Conservation (phyloP, 2,329 filamentous ascomycete genomes). For the Tolypocladium tundrense region DNA sequence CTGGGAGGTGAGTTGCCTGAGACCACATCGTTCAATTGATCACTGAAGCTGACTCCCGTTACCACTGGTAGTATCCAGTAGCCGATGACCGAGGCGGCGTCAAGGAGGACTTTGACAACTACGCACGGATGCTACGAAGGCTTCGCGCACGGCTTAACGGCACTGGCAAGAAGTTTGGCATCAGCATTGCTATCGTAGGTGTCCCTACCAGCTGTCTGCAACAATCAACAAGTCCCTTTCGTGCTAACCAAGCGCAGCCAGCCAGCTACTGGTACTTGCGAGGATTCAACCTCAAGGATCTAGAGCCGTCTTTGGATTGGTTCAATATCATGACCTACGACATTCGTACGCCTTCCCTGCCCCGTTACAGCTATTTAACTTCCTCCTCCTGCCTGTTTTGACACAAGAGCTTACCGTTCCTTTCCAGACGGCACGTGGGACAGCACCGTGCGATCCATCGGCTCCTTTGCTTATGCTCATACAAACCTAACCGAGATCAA, state of each 20-base stretch:
- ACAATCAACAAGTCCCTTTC: not conserved
- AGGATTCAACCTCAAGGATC: not conserved
- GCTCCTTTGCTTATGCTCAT: slow-evolving; percentile 22
- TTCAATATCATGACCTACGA: not conserved
- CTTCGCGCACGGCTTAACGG: not conserved
- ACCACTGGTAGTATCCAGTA: not conserved
- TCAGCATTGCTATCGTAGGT: not conserved
- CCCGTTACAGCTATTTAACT: no score
- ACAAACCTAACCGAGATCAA: slow-evolving; percentile 39
- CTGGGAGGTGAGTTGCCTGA: not conserved
- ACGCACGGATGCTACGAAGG: not conserved
- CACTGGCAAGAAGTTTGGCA: not conserved
- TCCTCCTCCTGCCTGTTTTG: no score
- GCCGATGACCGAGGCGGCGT: not conserved
- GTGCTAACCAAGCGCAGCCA: not conserved
- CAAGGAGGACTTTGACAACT: not conserved
- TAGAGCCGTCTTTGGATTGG: not conserved
- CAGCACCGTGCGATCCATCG: not conserved
- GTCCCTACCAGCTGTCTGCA: no score
- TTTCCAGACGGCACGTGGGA: not conserved
- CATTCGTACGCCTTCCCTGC: not conserved
- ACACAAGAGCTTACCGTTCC: no score
- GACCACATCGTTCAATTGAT: no score
- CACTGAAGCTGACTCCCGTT: no score
- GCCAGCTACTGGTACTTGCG: not conserved